A percentile compares a stretch with the other conserved stretches of the same genome.
Conservation (phyloP, 2,329 filamentous ascomycete genomes). For the Cladosporium colombiae region DNA sequence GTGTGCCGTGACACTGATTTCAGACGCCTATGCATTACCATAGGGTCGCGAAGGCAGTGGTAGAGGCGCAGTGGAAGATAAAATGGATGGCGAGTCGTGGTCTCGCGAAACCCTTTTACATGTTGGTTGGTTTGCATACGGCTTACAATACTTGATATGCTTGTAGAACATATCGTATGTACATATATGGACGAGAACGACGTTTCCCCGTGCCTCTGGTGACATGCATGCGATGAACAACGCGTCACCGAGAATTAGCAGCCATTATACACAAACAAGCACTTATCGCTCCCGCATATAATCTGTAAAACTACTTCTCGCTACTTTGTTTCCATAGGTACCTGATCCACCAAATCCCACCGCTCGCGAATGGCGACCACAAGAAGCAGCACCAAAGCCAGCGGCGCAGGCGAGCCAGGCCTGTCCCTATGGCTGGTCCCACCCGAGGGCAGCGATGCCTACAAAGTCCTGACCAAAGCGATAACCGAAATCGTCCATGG, state of each 20-base stretch:
- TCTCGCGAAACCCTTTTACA: no score
- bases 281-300: neutral
- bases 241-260: neutral
- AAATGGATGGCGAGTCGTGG: no score
- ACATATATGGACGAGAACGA: neutral
- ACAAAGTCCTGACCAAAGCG: neutral
- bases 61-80: no score
- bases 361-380: neutral
- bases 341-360: neutral
- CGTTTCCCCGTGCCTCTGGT: neutral
- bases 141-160: neutral
- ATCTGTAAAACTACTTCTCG: neutral
- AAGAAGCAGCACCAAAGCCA: neutral
- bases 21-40: neutral
- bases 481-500: neutral
- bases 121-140: neutral
- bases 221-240: neutral
- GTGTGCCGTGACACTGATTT: neutral
- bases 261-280: neutral
- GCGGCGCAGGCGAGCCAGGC: neutral
- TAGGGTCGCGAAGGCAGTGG: neutral
- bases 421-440: neutral
- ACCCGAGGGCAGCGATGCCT: neutral
- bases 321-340: neutral
- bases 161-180: neutral